phyloP scores from a whole-genome alignment of 2,329 filamentous ascomycete genomes.

The Daldinia sp. region DNA sequence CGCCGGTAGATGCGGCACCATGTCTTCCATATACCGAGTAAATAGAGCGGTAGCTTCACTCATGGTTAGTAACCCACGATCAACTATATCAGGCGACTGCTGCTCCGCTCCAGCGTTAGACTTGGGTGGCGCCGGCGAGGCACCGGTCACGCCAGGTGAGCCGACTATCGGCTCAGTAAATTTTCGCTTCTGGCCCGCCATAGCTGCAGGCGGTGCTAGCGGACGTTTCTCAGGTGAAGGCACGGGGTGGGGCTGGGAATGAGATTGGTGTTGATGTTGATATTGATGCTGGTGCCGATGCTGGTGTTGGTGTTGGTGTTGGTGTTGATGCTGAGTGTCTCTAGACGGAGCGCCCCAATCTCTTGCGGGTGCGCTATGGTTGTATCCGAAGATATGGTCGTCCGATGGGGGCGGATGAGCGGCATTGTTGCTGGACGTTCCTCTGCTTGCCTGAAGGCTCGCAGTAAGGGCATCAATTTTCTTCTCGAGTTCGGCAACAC shows the following conservation, averaged over 20 bases:
- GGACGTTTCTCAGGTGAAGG: constrained; percentile 30
- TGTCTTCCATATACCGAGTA: constrained; percentile 64
- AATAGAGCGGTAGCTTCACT: constrained; percentile 65
- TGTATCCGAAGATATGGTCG: constrained; percentile 32
- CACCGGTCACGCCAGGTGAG: constrained; percentile 36
- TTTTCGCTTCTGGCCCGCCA: constrained; percentile 54
- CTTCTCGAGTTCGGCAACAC: constrained; percentile 89
- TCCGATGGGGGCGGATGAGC: constrained; percentile 28
- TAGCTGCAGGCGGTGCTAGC: constrained; percentile 24
- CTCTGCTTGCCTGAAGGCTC: constrained; percentile 69
- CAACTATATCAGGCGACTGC: constrained; percentile 60
- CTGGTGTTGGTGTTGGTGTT: background rate
- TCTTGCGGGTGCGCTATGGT: constrained; percentile 16
- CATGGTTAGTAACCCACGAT: constrained; percentile 65
- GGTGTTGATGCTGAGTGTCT: constrained; percentile 11
- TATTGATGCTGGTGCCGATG: constrained; percentile 1
- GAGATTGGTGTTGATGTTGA: background rate
- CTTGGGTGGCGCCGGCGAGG: constrained; percentile 33
- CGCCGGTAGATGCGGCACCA: constrained; percentile 68
- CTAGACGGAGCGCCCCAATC: constrained; percentile 40
- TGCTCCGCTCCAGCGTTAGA: constrained; percentile 21
- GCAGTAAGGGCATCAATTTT: constrained; percentile 91
- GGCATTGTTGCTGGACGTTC: constrained; percentile 20
- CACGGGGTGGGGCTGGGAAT: constrained; percentile 20
- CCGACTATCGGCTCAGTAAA: constrained; percentile 42